These are phyloP conservation scores for Fraxinus americana DNA, from an alignment of 257 asterid genomes.

Conservation along the genomic window DNA sequence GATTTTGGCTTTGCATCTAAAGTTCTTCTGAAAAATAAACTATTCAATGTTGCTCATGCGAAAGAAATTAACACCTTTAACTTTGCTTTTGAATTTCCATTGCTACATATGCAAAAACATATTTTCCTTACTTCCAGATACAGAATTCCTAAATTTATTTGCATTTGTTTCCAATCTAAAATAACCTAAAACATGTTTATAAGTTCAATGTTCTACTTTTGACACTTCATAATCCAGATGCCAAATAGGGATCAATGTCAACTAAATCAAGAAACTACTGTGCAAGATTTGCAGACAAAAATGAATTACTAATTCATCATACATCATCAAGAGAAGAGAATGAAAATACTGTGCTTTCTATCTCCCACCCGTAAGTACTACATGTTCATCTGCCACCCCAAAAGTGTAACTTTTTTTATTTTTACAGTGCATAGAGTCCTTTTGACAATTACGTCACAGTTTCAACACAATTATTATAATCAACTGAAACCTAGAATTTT, in stretches of 20 bases:
- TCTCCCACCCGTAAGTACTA: too few species aligned
- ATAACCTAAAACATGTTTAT: neutral
- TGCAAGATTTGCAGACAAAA: too few species aligned
- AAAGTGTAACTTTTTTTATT: too few species aligned
- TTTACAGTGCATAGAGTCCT: too few species aligned
- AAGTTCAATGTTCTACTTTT: neutral
- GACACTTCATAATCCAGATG: too few species aligned
- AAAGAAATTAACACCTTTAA: conserved; percentile 14
- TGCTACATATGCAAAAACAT: neutral
- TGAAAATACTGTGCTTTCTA: too few species aligned
- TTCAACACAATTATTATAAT: too few species aligned
- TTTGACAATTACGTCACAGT: neutral
- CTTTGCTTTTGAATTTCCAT: neutral
- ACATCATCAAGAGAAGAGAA: too few species aligned
- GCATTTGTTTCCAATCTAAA: neutral
- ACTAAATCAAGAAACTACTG: too few species aligned
- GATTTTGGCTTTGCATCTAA: neutral
- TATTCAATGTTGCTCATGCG: neutral
- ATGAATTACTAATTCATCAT: too few species aligned
- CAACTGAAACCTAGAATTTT: too few species aligned
- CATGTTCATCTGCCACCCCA: too few species aligned
- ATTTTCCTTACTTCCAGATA: neutral
- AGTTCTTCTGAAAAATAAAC: conserved; percentile 3
- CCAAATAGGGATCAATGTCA: neutral
- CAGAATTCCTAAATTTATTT: neutral